Evolutionary conservation across 1,284 basidiomycete species (phyloP), one percentile per base, ranked within the genome.

Genomic region (Pseudozyma hubeiensis): DNA sequence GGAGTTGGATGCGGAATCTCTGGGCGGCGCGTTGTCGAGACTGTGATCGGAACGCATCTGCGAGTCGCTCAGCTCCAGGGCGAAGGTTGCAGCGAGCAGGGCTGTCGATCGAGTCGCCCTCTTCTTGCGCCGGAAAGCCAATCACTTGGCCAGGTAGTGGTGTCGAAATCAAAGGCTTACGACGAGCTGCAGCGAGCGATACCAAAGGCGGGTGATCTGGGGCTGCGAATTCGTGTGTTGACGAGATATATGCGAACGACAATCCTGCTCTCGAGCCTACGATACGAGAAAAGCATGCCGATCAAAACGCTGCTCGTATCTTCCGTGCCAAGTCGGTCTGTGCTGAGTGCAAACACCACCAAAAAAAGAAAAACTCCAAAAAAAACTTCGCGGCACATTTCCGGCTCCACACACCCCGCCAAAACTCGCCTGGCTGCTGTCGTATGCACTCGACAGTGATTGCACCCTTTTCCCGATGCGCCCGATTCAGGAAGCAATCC

Each of bases 11-110:
- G 48, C 48, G 29, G 57, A 35, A 33, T 37, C 31, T 40, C 39
- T 35, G 19, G 53, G 35, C 48, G 57, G 48, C 54, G 55, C 51
- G 55, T 58, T 33, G 54, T 33, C 33, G 31, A 43, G 45, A n/a
- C 40, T 39, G 41, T 24, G 47, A 47, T 64, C 43, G 63, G 51
- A 51, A 44, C 52, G 63, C 63, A 64, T 64, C 62, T 45, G 62
- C 51, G 24, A 24, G 24, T 9, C 44, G 54, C 49, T 37, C 39
- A 45, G 60, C 60, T 63, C 24, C 34, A 5, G 34, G 46, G 61
- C 52, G 11, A 30, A 2, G 7, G 43, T 44, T 46, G 53, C 53
- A 47, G 24, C 35, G 19, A 14, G 17, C 7, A 37, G 19, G n/a
- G 37, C 30, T n/a, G 9, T 45, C 40, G 53, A 51, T 49, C 46